Conservation (phyloP, 2,329 filamentous ascomycete species). For the Byssochlamys sp. region DNA sequence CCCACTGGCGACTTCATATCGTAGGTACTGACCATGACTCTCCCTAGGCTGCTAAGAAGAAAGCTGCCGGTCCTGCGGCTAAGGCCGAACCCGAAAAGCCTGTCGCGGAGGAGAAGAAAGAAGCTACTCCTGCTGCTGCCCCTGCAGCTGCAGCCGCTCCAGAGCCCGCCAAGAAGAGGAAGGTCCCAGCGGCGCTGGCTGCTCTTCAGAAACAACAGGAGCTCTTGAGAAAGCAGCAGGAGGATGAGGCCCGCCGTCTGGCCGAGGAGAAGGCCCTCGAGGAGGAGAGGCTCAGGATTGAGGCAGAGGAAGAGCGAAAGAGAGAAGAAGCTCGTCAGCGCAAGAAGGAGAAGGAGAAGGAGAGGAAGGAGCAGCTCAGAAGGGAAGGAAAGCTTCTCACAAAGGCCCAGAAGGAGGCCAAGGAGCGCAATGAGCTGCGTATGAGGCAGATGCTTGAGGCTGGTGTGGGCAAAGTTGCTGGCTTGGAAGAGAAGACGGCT, state of each 20-base stretch:
- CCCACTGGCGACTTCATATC: not conserved
- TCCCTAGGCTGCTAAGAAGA: conserved; percentile 71
- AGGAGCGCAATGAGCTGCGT: conserved; percentile 38
- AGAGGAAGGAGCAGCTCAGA: conserved; percentile 42
- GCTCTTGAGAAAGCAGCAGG: conserved; percentile 34
- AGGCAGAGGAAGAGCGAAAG: conserved; percentile 39
- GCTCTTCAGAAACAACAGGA: conserved; percentile 44
- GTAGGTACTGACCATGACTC: conserved; percentile 2
- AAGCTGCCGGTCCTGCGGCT: conserved; percentile 43
- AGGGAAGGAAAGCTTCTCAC: conserved; percentile 42
- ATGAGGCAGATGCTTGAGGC: conserved; percentile 42
- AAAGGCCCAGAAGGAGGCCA: conserved; percentile 40
- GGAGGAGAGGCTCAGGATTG: conserved; percentile 26
- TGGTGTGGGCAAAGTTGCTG: conserved; percentile 36
- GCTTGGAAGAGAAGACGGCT: conserved; percentile 35
- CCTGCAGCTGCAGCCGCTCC: conserved; percentile 24
- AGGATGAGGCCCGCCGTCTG: conserved; percentile 33
- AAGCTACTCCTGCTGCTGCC: conserved; percentile 37
- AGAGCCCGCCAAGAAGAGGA: conserved; percentile 68
- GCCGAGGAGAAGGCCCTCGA: conserved; percentile 33
- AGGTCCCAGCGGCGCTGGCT: conserved; percentile 54
- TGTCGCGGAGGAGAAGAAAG: conserved; percentile 39
- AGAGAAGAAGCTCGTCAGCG: conserved; percentile 37
- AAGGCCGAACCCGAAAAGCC: conserved; percentile 52
- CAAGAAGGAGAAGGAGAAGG: conserved; percentile 42